Evolutionary conservation across 352 stramenopile genomes (phyloP), one percentile per base, ranked within the genome.

Genomic region (Phytophthora melonis): DNA sequence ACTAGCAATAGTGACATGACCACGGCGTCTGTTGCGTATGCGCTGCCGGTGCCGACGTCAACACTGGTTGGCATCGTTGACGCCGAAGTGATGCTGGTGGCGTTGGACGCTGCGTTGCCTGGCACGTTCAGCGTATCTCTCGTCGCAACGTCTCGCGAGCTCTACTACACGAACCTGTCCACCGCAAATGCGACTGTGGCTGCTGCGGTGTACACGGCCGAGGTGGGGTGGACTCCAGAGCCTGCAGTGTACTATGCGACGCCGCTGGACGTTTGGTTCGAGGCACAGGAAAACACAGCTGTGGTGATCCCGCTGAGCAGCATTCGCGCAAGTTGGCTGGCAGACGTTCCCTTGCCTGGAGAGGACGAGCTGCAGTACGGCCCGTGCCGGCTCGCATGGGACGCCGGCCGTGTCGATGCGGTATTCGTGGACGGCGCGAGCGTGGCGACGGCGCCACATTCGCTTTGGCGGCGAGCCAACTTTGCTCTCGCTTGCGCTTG

Each of bases 221-320:
- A 69, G 45, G 70, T 77, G 47, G 65, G 64, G n/a, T 77, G 70
- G 70, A 16, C 49, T 13, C 18, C 19, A 5, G 50, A 70, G 43
- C 64, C 53, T 30, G 23, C 36, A 18, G 54, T 73, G 1, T 69
- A 74, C 25, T 74, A 70, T 41, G 34, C 16, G 5, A 54, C 11
- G 4, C 64, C 70, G 1, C 14, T 77, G 7, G 58, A 74, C 45
- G 21, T 77, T 66, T 77, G 70, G 70, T 30, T 70, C 8, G 65
- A 54, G 10, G 47, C 13, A 19, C 50, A 62, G 7, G 58, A 74
- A 77, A 58, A 70, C 36, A 53, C 36, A 1, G 25, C 27, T 4
- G 23, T 60, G 36, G 27, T 45, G 14, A 54, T 75, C 16, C 0
- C 47, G 9, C 27, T 75, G 21, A 60, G 43, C 25, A 64, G 11